These are phyloP conservation scores for Dendryphion nanum DNA, from an alignment of 2,329 filamentous ascomycete species.

Conservation along the genomic window DNA sequence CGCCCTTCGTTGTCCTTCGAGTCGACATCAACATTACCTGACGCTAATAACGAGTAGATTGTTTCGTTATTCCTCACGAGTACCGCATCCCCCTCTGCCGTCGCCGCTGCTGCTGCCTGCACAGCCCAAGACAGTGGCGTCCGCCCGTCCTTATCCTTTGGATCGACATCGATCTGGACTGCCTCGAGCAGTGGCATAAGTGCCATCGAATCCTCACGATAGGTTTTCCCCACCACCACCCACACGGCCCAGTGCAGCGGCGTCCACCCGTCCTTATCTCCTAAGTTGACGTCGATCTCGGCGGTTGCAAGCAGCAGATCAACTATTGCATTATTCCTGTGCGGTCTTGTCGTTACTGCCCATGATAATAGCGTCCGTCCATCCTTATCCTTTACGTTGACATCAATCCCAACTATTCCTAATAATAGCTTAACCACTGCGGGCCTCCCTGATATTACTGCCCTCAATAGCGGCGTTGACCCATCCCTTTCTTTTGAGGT, in stretches of 20 bases:
- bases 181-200: too few species aligned
- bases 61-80: too few species aligned
- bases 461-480: constrained; percentile 2
- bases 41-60: too few species aligned
- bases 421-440: constrained; percentile 2
- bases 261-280: background rate
- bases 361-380: constrained; percentile 2
- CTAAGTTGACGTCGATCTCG: constrained; percentile 1
- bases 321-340: background rate
- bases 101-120: too few species aligned
- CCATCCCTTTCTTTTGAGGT: constrained; percentile 1
- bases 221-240: too few species aligned
- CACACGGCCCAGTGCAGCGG: background rate
- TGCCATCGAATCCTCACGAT: too few species aligned
- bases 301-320: constrained; percentile 1
- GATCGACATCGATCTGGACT: too few species aligned
- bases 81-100: too few species aligned
- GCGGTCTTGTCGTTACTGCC: constrained; percentile 1
- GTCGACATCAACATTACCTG: too few species aligned
- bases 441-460: background rate
- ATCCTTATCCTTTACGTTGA: background rate
- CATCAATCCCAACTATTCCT: background rate
- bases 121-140: too few species aligned
- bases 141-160: too few species aligned
- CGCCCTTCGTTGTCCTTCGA: too few species aligned